phyloP scores from a whole-genome alignment of 352 stramenopile species.

The Phytophthora sojae region DNA sequence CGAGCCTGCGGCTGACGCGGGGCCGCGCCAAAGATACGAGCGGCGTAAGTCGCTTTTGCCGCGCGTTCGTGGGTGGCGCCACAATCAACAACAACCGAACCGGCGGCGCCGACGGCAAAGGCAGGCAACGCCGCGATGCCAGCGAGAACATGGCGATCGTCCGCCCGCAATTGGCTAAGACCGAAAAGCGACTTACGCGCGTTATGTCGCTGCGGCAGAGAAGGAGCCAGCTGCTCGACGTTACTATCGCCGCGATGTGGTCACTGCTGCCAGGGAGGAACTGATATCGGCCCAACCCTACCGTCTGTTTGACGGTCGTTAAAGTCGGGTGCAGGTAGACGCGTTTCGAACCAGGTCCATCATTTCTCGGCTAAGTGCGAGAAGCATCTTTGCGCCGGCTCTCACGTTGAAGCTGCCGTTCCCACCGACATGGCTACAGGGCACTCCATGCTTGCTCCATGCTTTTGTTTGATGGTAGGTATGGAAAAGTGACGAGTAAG shows the following conservation, averaged over 20 bases:
- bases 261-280: conserved; percentile 15
- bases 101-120: too few species aligned
- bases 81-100: conserved; percentile 24
- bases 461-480: too few species aligned
- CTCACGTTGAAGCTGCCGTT: conserved; percentile 6
- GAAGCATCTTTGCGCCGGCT: neutral
- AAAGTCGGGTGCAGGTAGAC: conserved; percentile 21
- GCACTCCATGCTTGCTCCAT: neutral
- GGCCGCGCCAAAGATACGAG: conserved; percentile 28
- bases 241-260: conserved; percentile 9
- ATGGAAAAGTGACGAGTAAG: too few species aligned
- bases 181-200: neutral
- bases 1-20: conserved; percentile 12
- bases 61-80: conserved; percentile 21
- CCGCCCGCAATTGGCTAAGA: neutral
- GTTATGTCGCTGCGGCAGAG: conserved; percentile 5
- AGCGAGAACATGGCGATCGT: neutral
- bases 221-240: conserved; percentile 9
- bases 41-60: conserved; percentile 21
- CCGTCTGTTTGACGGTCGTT: conserved; percentile 1
- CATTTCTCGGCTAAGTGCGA: neutral
- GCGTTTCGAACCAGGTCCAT: neutral
- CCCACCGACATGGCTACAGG: conserved; percentile 18
- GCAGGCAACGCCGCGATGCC: neutral
- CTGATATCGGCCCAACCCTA: neutral